A percentile compares a stretch with the other conserved stretches of the same genome.
Evolutionary conservation across 352 stramenopile species (phyloP).

Genomic region (Pythium periplocum): DNA sequence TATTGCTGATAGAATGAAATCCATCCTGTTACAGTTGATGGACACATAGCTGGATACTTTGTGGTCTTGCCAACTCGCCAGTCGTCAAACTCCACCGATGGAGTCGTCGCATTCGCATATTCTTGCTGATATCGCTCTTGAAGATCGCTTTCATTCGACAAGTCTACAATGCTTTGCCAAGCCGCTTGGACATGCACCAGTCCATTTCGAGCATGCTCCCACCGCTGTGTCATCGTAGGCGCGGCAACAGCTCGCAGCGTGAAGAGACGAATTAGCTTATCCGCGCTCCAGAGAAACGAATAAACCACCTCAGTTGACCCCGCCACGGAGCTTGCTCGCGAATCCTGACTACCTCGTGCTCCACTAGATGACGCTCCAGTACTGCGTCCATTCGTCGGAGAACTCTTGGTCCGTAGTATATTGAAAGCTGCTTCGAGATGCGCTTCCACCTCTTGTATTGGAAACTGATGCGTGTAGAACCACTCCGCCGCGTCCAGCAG

Average conservation of each 20-base stretch:
- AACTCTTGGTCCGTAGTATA: conserved; percentile 18
- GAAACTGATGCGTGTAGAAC: conserved; percentile 67
- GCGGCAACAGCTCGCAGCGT: conserved; percentile 34
- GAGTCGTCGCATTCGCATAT: conserved; percentile 23
- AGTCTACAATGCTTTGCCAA: conserved; percentile 45
- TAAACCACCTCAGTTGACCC: conserved; percentile 9
- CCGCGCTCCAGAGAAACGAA: conserved; percentile 42
- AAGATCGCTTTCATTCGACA: conserved; percentile 39
- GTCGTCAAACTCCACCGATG: conserved; percentile 39
- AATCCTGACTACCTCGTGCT: no score
- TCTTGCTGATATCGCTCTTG: conserved; percentile 29
- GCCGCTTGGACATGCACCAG: conserved; percentile 36
- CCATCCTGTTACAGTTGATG: conserved; percentile 32
- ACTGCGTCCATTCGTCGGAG: not conserved
- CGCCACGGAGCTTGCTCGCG: no score
- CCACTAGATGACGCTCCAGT: no score
- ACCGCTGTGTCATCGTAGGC: conserved; percentile 27
- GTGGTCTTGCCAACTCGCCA: conserved; percentile 40
- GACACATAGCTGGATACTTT: conserved; percentile 12
- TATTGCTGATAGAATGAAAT: conserved; percentile 41
- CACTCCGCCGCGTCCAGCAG: conserved; percentile 85
- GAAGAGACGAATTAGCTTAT: conserved; percentile 56
- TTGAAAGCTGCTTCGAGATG: conserved; percentile 55
- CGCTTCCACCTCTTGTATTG: conserved; percentile 38
- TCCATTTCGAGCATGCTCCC: conserved; percentile 24